Evolutionary conservation across 495 filamentous ascomycete species (phyloP).

Genomic region (Hypoxylon cercidicola): DNA sequence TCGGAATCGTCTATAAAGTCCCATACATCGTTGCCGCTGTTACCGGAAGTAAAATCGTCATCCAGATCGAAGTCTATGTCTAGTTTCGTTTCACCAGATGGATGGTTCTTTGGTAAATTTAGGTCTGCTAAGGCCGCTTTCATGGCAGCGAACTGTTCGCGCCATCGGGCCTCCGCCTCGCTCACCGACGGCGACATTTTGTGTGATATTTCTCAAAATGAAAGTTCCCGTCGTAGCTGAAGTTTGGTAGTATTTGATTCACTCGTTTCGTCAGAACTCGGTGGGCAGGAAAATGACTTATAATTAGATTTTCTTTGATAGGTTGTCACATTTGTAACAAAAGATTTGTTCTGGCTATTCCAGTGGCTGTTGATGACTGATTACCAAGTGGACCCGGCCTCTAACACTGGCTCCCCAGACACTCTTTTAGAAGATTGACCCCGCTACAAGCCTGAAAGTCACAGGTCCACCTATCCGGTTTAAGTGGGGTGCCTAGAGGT

Average conservation of each 20-base stretch:
- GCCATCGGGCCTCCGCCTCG: constrained; percentile 53
- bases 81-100: constrained; percentile 19
- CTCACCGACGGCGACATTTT: constrained; percentile 45
- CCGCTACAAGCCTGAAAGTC: constrained; percentile 14
- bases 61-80: constrained; percentile 61
- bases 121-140: constrained; percentile 56
- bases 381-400: constrained; percentile 16
- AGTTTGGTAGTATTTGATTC: no score
- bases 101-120: constrained; percentile 38
- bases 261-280: no score
- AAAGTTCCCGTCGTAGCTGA: no score
- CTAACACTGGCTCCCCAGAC: no score
- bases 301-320: no score
- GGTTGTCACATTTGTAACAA: no score
- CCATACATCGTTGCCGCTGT: constrained; percentile 84
- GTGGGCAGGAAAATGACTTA: no score
- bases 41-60: constrained; percentile 68
- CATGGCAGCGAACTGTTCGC: constrained; percentile 59
- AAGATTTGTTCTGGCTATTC: no score
- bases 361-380: constrained; percentile 24
- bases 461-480: constrained; percentile 6
- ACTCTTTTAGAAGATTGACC: background rate
- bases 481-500: constrained; percentile 15
- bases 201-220: background rate
- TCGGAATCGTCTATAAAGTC: constrained; percentile 82